A percentile compares a stretch with the other conserved stretches of the same genome.
Evolutionary conservation across 2,329 filamentous ascomycete species (phyloP).

Genomic region (Shiraia bambusicola): DNA sequence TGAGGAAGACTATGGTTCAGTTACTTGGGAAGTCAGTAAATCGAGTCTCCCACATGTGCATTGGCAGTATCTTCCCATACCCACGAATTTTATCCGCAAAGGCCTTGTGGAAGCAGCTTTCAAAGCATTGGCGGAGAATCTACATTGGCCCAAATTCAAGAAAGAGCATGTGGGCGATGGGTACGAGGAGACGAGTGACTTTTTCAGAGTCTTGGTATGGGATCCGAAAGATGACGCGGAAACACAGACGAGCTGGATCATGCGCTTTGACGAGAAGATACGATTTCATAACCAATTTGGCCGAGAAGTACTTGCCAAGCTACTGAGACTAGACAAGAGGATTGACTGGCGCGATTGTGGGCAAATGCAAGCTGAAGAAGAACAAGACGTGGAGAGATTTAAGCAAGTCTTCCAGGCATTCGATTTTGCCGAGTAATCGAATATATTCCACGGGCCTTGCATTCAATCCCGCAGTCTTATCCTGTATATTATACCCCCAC

Average conservation of each 20-base stretch:
- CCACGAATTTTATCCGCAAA: constrained; percentile 65
- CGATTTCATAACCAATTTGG: constrained; percentile 92
- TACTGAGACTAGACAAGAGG: constrained; percentile 77
- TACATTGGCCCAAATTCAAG: constrained; percentile 58
- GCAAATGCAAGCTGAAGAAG: constrained; percentile 77
- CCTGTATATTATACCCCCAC: too few species aligned
- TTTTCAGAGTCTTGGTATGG: constrained; percentile 84
- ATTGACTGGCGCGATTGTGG: constrained; percentile 81
- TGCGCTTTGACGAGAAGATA: constrained; percentile 70
- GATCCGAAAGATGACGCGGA: constrained; percentile 53
- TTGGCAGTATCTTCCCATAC: constrained; percentile 88
- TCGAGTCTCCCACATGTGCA: constrained; percentile 80
- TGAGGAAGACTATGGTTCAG: constrained; percentile 66
- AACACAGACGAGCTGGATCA: constrained; percentile 69
- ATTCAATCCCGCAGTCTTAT: too few species aligned
- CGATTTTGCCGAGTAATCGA: constrained; percentile 67
- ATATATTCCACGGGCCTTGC: too few species aligned
- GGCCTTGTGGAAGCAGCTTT: constrained; percentile 87
- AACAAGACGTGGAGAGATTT: constrained; percentile 73
- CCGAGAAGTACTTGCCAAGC: constrained; percentile 81
- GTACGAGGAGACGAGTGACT: constrained; percentile 56
- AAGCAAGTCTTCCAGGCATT: constrained; percentile 79
- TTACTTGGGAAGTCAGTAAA: constrained; percentile 92
- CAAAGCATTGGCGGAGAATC: constrained; percentile 81
- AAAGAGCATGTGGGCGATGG: constrained; percentile 46